Percentiles rank a stretch among this genome's conserved stretches.
Conservation (phyloP, 2,329 filamentous ascomycete species). For the Capronia americana region DNA sequence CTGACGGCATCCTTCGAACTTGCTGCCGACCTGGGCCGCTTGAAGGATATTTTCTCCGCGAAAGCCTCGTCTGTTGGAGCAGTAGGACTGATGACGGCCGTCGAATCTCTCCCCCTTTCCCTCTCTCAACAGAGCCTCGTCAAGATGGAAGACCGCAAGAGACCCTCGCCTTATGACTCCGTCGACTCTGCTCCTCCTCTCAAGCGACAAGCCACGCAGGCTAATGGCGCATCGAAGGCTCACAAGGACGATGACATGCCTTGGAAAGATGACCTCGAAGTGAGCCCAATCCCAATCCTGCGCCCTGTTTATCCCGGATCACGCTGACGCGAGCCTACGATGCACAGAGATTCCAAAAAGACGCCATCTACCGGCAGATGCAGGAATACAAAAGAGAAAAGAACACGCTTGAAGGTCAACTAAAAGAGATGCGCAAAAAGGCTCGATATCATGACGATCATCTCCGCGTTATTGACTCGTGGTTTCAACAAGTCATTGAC, state of each 20-base stretch:
- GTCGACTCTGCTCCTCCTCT: slow-evolving; percentile 86
- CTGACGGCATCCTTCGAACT: slow-evolving; percentile 12
- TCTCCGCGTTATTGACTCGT: slow-evolving; percentile 84
- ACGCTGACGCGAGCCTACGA: slow-evolving; percentile 19
- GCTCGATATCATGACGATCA: slow-evolving; percentile 89
- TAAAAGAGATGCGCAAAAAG: slow-evolving; percentile 80
- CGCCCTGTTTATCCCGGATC: background rate
- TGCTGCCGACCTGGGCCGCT: slow-evolving; percentile 15
- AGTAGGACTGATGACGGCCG: slow-evolving; percentile 83
- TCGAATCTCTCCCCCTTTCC: slow-evolving; percentile 76
- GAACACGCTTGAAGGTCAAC: slow-evolving; percentile 76
- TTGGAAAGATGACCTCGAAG: slow-evolving; percentile 74
- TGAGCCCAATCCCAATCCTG: slow-evolving; percentile 59
- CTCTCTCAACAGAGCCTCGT: slow-evolving; percentile 72
- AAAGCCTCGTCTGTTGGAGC: slow-evolving; percentile 20
- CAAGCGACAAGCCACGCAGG: slow-evolving; percentile 79
- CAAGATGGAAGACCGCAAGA: slow-evolving; percentile 99
- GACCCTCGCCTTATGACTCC: slow-evolving; percentile 78
- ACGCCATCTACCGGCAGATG: slow-evolving; percentile 97
- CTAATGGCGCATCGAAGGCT: slow-evolving; percentile 72
- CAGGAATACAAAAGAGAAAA: slow-evolving; percentile 96
- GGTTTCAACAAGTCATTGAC: slow-evolving; percentile 85
- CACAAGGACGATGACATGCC: slow-evolving; percentile 72
- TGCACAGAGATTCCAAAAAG: slow-evolving; percentile 83
- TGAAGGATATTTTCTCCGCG: slow-evolving; percentile 20